Conservation (phyloP, 495 filamentous ascomycete genomes). For the Penicillium parvum region DNA sequence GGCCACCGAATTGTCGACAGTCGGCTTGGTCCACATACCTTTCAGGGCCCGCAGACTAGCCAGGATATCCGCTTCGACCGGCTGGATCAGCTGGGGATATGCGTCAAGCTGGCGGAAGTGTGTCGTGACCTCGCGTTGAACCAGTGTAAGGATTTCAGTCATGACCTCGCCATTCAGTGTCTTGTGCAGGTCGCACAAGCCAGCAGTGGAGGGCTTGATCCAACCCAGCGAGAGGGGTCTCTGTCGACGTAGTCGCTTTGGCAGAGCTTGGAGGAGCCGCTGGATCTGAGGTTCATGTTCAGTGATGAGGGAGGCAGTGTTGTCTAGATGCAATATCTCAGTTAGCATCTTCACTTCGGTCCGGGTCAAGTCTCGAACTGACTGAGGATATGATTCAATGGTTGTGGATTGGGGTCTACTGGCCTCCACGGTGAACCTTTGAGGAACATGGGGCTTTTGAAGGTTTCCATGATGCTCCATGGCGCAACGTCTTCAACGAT, state of each 20-base stretch:
- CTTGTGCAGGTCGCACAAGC: conserved; percentile 14
- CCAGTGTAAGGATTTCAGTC: conserved; percentile 15
- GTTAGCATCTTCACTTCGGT: conserved; percentile 22
- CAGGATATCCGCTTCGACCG: conserved; percentile 11
- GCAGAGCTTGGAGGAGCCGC: conserved; percentile 13
- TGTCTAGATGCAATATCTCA: conserved; percentile 21
- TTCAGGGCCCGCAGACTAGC: conserved; percentile 15
- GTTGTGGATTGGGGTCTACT: neutral
- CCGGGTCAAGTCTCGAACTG: conserved; percentile 17
- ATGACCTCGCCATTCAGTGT: conserved; percentile 23
- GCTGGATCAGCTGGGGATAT: conserved; percentile 13
- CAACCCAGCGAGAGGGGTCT: neutral
- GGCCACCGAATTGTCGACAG: neutral
- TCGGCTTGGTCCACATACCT: conserved; percentile 30
- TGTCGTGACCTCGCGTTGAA: conserved; percentile 28
- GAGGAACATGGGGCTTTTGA: neutral
- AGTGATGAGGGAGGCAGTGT: neutral
- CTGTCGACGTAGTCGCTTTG: conserved; percentile 9
- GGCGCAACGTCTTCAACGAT: too few relatives aligned
- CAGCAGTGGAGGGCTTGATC: neutral
- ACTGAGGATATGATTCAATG: conserved; percentile 12
- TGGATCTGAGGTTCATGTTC: conserved; percentile 1
- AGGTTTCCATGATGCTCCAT: too few relatives aligned
- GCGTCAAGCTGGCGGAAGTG: conserved; percentile 22
- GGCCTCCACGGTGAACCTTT: neutral